Conservation (phyloP, 2,329 filamentous ascomycete genomes). For the Talaromyces sp. region DNA sequence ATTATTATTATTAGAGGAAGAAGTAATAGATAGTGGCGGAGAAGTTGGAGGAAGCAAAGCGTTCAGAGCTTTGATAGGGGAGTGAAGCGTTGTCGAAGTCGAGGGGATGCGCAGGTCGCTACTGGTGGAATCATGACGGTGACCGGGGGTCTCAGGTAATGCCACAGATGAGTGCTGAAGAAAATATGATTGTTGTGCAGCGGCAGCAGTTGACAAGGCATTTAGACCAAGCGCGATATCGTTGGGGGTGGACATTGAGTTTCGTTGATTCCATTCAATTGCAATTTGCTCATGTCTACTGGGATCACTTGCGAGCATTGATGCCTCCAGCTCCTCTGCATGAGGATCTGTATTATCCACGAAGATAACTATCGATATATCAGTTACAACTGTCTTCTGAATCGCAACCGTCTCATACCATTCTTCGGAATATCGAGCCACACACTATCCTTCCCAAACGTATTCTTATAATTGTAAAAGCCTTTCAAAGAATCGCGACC, state of each 20-base stretch:
- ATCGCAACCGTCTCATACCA: conserved; percentile 35
- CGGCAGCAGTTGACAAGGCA: conserved; percentile 52
- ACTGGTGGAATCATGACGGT: not conserved
- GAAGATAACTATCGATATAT: conserved; percentile 51
- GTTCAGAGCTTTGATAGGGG: conserved; percentile 34
- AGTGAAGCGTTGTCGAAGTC: conserved; percentile 22
- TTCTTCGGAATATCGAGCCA: conserved; percentile 62
- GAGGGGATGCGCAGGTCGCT: not conserved
- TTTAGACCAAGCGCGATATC: conserved; percentile 51
- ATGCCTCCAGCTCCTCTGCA: conserved; percentile 48
- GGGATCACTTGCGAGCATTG: conserved; percentile 31
- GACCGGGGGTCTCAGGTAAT: not conserved
- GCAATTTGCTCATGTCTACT: conserved; percentile 27
- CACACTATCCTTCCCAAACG: conserved; percentile 58
- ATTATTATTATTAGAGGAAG: conserved; percentile 48
- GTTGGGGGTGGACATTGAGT: conserved; percentile 28
- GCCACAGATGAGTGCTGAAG: conserved; percentile 24
- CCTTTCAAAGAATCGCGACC: conserved; percentile 50
- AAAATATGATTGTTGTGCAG: conserved; percentile 34
- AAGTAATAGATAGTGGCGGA: conserved; percentile 43
- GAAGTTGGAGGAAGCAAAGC: conserved; percentile 37
- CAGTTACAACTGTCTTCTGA: not conserved
- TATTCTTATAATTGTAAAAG: conserved; percentile 66
- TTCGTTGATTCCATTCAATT: conserved; percentile 31
- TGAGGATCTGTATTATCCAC: conserved; percentile 61